A percentile compares a stretch with the other conserved stretches of the same genome.
Conservation (phyloP, 2,329 filamentous ascomycete genomes). For the Biscogniauxia marginata region DNA sequence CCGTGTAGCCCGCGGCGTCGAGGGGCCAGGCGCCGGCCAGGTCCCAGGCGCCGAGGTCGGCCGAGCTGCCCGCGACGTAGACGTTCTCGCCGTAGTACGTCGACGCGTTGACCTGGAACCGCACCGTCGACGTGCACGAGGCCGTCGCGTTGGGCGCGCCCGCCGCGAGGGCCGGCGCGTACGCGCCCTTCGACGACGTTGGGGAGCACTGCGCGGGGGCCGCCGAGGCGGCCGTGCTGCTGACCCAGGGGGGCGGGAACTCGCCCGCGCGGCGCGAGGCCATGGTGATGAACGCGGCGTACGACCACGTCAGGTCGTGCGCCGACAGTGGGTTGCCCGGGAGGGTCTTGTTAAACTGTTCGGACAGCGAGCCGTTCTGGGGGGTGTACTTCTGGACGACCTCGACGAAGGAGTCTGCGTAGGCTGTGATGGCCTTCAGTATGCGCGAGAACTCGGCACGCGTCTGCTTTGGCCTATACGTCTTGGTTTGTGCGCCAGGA, state of each 20-base stretch:
- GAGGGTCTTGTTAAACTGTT: constrained; percentile 46
- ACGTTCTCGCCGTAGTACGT: constrained; percentile 49
- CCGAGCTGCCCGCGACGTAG: constrained; percentile 42
- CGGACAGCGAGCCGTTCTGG: constrained; percentile 44
- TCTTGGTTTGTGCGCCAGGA: constrained; percentile 45
- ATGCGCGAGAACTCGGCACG: constrained; percentile 40
- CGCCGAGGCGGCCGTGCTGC: constrained; percentile 16
- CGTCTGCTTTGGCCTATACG: constrained; percentile 41
- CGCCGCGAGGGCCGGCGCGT: constrained; percentile 35
- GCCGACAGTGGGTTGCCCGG: constrained; percentile 42
- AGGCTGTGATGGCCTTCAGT: constrained; percentile 45
- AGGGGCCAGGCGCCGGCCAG: constrained; percentile 38
- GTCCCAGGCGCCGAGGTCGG: constrained; percentile 44
- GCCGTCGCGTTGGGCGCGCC: constrained; percentile 35
- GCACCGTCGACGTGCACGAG: constrained; percentile 36
- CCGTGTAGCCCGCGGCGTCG: constrained; percentile 41
- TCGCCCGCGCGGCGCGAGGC: constrained; percentile 38
- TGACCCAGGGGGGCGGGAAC: constrained; percentile 31
- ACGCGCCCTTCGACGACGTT: constrained; percentile 28
- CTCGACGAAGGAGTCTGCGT: constrained; percentile 54
- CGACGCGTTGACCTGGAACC: constrained; percentile 45
- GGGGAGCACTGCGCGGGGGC: constrained; percentile 29
- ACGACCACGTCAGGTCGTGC: constrained; percentile 67
- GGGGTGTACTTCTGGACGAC: constrained; percentile 48
- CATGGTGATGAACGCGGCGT: constrained; percentile 57